These are phyloP conservation scores for Solanum aculeatissimum DNA, from an alignment of 305 asterid genomes.

Conservation along the genomic window DNA sequence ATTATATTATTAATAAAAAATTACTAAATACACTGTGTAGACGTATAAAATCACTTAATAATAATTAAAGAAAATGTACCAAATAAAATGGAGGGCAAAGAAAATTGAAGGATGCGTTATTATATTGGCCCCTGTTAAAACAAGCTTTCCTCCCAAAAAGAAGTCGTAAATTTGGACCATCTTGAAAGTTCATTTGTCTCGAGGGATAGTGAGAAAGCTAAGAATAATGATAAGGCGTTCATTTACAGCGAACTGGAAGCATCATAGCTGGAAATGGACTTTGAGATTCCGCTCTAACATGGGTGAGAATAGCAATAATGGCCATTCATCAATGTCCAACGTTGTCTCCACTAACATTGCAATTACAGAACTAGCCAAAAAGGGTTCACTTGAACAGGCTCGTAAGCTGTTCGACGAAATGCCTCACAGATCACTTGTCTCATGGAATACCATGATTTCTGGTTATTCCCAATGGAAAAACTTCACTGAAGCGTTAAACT, in stretches of 20 bases:
- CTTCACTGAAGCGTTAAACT: constrained; percentile 18
- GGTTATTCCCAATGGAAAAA: constrained; percentile 38
- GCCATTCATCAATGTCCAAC: neutral
- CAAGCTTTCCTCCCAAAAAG: neutral
- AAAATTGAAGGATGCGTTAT: too few species aligned
- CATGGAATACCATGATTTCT: constrained; percentile 79
- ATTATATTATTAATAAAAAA: too few species aligned
- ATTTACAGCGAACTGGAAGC: neutral
- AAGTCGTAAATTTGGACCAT: neutral
- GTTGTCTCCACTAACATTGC: constrained; percentile 7
- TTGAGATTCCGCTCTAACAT: neutral
- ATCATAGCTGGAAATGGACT: constrained; percentile 1
- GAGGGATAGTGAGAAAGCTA: neutral
- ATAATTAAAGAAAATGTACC: too few species aligned
- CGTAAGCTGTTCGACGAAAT: constrained; percentile 40
- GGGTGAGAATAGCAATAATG: neutral
- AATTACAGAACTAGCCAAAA: neutral
- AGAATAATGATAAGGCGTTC: neutral
- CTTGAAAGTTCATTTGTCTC: neutral
- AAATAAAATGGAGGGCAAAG: too few species aligned
- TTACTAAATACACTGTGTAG: too few species aligned
- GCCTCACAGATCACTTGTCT: constrained; percentile 54
- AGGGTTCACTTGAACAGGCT: constrained; percentile 21
- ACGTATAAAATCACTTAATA: too few species aligned
- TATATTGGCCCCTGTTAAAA: too few species aligned